Evolutionary conservation across 2,329 filamentous ascomycete genomes (phyloP), one percentile per base, ranked within the genome.

Genomic region (Trichoderma guizhouense): DNA sequence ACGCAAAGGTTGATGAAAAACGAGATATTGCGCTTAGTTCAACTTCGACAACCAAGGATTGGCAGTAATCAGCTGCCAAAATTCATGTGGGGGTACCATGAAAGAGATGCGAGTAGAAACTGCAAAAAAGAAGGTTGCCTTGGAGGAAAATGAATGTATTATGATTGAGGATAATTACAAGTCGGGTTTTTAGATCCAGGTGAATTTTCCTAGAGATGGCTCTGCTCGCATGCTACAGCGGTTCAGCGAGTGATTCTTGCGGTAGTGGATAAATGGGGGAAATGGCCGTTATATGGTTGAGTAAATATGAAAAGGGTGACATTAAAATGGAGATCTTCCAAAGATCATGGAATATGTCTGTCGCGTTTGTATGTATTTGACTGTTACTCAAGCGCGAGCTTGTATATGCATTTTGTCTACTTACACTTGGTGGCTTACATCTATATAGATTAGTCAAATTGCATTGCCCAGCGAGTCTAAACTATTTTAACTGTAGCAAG

Each of bases 211-310:
- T 2, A n/a, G 39, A 47, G 18, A 39, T 39, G 36, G 36, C 6
- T 39, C 2, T 7, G 36, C 1, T 47, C 18, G 39, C 0, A 47
- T 47, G 18, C 1, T n/a, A 47, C 2, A 47, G 39, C 1, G 3
- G 1, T n/a, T n/a, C 0, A n/a, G 18, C 3, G 1, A n/a, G 18
- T 47, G 39, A n/a, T 8, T 11, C 7, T 47, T n/a, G 18, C 3
- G 15, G 36, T 39, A 18, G 36, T 43, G 15, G 39, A 43, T 43
- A 8, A 43, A n/a, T 4, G 6, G 14, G 15, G 0, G 7, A 18
- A 36, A 8, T 43, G 39, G 3, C 7, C 18, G 8, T 43, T 43
- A 43, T 3, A 43, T n/a, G 39, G 7, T 9, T 43, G 7, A n/a
- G 39, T n/a, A n/a, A 43, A 43, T 4, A n/a, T n/a, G 18, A 8